Base-by-base conservation (phyloP, 331 rosid genomes). In the Malus hybrid region DNA sequence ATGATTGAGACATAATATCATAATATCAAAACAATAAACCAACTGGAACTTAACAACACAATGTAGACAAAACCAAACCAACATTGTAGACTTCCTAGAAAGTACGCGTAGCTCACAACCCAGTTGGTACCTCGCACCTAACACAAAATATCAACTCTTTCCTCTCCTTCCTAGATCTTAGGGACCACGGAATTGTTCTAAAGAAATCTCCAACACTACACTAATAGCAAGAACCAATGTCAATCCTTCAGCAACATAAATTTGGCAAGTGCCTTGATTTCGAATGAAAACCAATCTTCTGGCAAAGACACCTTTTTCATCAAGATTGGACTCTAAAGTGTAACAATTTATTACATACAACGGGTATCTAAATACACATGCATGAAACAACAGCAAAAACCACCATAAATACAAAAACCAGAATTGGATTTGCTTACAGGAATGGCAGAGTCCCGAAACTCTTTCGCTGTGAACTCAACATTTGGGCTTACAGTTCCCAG, bases 391-490 rank as follows among this genome's bases (percentile, higher is more conserved):
- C 34, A 71, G 5, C 55, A 72, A 34, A 60, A 15, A 16, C 52
- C 28, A 72, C 18, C 22, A 60, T n/a, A 67, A 39, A 7, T 65
- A 70, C 46, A 0, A 48, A 56, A 67, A 68, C 7, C 30, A n/a
- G n/a, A 63, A 28, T 5, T 18, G 26, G 46, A 7, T 7, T 22
- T 71, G 66, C 87, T 83, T 73, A 93, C 98, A 28, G 89, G 91
- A 78, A 91, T 80, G 58, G 93, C 89, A 72, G 90, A 87, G 86
- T 89, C 95, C 28, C 98, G 85, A 78, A 91, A 93, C 5, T 84
- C 72, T 78, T 89, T 93, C 28, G 97, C 97, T 1, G 97, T 89
- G 82, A 88, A 91, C 81, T 93, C 98, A 1, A 79, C 74, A 33
- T 86, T 81, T 2, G 97, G 93, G 57, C 80, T 82, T 6, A 91